These are phyloP conservation scores for Ilyonectria sp. DNA, from an alignment of 2,329 filamentous ascomycete genomes.

Conservation along the genomic window DNA sequence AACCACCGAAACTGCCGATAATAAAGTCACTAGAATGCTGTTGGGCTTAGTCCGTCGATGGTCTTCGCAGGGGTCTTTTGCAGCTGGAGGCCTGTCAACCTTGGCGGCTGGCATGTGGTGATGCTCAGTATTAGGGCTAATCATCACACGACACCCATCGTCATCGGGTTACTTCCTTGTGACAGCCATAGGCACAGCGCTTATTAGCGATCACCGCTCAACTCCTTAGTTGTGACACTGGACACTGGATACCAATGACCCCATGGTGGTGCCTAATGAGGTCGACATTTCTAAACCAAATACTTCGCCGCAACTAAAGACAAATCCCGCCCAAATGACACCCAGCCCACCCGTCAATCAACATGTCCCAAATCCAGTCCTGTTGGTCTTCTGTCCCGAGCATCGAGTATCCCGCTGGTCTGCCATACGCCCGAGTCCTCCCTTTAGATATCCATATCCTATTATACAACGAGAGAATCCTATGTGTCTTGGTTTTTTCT, in stretches of 20 bases:
- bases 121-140: not conserved
- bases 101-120: not conserved
- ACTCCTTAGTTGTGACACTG: too few species aligned
- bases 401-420: constrained; percentile 19
- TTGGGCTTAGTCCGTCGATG: not conserved
- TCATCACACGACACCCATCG: not conserved
- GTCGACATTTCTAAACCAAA: constrained; percentile 23
- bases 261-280: constrained; percentile 8
- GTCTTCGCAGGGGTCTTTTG: not conserved
- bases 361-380: constrained; percentile 22
- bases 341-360: constrained; percentile 7
- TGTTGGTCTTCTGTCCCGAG: constrained; percentile 23
- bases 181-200: too few species aligned
- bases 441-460: constrained; percentile 3
- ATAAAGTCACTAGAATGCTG: not conserved
- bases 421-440: constrained; percentile 1
- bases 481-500: not conserved
- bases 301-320: not conserved
- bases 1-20: constrained; percentile 1
- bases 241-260: not conserved
- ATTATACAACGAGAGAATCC: constrained; percentile 13
- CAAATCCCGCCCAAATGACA: constrained; percentile 2
- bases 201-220: too few species aligned
- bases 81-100: not conserved
- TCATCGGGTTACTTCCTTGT: not conserved